Evolutionary conservation across 805 yeast species (phyloP), one percentile per base, ranked within the genome.

Genomic region (Lipomyces chichibuensis): DNA sequence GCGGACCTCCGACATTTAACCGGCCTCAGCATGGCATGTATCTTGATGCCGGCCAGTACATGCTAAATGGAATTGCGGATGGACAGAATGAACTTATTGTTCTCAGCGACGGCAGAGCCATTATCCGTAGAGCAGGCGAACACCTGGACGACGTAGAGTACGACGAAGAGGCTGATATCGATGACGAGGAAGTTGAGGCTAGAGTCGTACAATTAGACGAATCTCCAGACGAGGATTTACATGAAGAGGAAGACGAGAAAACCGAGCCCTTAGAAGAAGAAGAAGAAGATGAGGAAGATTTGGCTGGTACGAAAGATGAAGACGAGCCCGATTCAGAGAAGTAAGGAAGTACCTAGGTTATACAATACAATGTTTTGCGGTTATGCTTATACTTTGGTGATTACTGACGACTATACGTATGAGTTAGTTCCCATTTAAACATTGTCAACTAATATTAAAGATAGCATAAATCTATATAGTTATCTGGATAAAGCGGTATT

Each of bases 171-270:
- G 55, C 55, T 20, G 57, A 54, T 25, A 25, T 32, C 49, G 60
- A 55, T 13, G 55, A 46, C 13, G 60, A 57, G 29, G 63, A 17
- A 39, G 35, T 35, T 9, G 46, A n/a, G 14, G 54, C 14, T 17
- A 43, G 32, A 27, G 60, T 53, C 27, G 63, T 32, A 33, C 53
- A 65, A 35, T 27, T 57, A 55, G 67, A 55, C 9, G 64, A 60
- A 29, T 60, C 60, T 29, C 60, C 67, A 37, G 74, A 71, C 27
- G 63, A 64, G 51, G 71, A 62, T 39, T 39, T 62, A 35, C 72
- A 69, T 51, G 69, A 65, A 9, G 66, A 33, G 23, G 73, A 62
- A 2, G 39, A 62, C 4, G 71, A 64, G 39, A 64, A 69, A 49
- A 37, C 60, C 4, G 74, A 64, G 13, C 25, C 49, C 23, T 43